Evolutionary conservation across 352 stramenopile species (phyloP).

Genomic region (Thraustotheca clavata): DNA sequence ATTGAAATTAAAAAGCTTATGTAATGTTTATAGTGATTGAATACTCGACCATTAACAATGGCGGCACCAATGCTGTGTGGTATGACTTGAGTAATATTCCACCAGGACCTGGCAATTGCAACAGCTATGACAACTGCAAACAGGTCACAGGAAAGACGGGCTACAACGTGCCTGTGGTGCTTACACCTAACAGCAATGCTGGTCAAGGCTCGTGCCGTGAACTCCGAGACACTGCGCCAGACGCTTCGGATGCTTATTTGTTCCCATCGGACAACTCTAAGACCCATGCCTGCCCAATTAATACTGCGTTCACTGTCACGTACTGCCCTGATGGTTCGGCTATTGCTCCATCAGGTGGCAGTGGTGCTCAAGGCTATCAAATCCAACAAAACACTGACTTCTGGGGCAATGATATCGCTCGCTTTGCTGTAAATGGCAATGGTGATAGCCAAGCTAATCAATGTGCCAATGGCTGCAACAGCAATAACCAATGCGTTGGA

Average conservation of each 20-base stretch:
- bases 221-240: constrained; percentile 29
- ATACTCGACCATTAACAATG: constrained; percentile 20
- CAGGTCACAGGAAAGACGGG: constrained; percentile 39
- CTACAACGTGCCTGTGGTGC: constrained; percentile 54
- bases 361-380: background rate
- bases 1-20: background rate
- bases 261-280: constrained; percentile 45
- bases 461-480: background rate
- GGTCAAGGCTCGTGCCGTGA: constrained; percentile 19
- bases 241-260: constrained; percentile 41
- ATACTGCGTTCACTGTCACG: constrained; percentile 30
- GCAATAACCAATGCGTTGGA: background rate
- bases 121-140: constrained; percentile 42
- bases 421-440: background rate
- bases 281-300: constrained; percentile 37
- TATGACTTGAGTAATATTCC: constrained; percentile 28
- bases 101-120: constrained; percentile 37
- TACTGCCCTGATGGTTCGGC: constrained; percentile 31
- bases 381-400: background rate
- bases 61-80: constrained; percentile 17
- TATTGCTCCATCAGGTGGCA: too few species aligned
- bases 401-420: background rate
- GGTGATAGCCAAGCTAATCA: background rate
- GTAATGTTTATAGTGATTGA: background rate
- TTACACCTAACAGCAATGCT: constrained; percentile 27